Evolutionary conservation across 208 protist species (phyloP), one percentile per base, ranked within the genome.

Genomic region (Leishmania gerbilli): DNA sequence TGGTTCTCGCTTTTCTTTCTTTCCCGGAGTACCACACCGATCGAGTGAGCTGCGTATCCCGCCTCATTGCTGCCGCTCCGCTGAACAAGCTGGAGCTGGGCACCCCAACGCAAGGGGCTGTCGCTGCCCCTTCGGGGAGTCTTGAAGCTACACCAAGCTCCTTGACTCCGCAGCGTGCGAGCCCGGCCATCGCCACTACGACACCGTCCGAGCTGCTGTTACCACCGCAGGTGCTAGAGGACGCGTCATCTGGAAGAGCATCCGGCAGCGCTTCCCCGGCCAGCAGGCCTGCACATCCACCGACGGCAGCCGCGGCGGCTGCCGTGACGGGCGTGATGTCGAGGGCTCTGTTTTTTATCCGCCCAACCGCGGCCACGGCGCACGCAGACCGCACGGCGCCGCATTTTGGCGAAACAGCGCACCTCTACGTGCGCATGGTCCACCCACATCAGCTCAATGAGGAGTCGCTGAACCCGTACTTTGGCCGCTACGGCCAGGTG

Each of bases 401-500:
- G 40, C 53, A 76, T 55, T 67, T 75, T 21, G 67, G 76, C 47
- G 81, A 60, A 11, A 89, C 74, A 42, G 65, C 69, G 21, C 76
- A 86, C 21, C 74, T 97, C 8, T 97, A 92, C 83, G 90, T 96
- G n/a, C 94, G 94, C 75, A 96, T 97, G 92, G 74, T 90, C 8
- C 88, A 92, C 77, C 81, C 89, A 21, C 80, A 87, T n/a, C 71
- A 67, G 60, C 80, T 94, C 4, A 93, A 97, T 79, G 93, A 97
- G 74, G 92, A 97, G 85, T 90, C 89, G 62, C 88, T 97, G 76
- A 97, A 97, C 84, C 83, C 91, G 11, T 97, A 90, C 86, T 96
- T 97, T 89, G 94, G 94, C 67, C 94, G 94, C 51, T 97, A 97
- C 78, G 94, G 94, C 19, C 94, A 97, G 88, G 91, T 95, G 11